Conservation (phyloP, 176 grass and related monocot genomes). For the Musa beccarii region DNA sequence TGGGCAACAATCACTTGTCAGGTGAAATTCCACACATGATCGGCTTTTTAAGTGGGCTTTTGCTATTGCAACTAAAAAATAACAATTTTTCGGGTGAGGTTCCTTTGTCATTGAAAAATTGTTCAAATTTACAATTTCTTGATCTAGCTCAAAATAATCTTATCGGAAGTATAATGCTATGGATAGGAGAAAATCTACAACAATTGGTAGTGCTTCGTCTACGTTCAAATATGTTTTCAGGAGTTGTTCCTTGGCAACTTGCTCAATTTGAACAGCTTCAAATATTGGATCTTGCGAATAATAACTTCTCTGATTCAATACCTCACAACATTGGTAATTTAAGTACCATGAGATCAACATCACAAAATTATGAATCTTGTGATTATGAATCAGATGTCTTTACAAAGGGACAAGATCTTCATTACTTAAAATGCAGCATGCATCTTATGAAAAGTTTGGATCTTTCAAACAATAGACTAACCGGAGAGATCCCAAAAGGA, state of each 20-base stretch:
- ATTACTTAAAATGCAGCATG: not conserved
- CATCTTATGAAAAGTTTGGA: constrained; percentile 10
- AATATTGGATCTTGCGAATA: constrained; percentile 21
- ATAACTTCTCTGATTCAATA: constrained; percentile 17
- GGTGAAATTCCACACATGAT: constrained; percentile 24
- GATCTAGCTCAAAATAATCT: constrained; percentile 28
- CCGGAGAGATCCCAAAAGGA: constrained; percentile 19
- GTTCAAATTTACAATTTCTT: not conserved
- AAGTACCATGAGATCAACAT: not conserved
- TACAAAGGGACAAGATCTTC: constrained; percentile 20
- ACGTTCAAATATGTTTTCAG: constrained; percentile 30
- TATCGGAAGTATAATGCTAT: constrained; percentile 24
- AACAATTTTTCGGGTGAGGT: too few relatives aligned
- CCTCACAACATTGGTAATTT: constrained; percentile 18
- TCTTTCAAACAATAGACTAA: constrained; percentile 26
- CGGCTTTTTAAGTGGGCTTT: too few relatives aligned
- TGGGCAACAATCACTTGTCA: not conserved
- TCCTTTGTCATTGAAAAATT: constrained; percentile 3
- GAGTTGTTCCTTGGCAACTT: constrained; percentile 11
- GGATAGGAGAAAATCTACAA: constrained; percentile 26
- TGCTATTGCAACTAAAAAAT: too few relatives aligned
- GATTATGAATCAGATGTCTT: not conserved
- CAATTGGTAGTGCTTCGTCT: constrained; percentile 9
- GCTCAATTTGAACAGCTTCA: constrained; percentile 14
- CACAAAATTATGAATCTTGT: not conserved